A percentile compares a stretch with the other conserved stretches of the same genome.
Evolutionary conservation across 2,329 filamentous ascomycete genomes (phyloP).

Genomic region (Escovopsis sp.): DNA sequence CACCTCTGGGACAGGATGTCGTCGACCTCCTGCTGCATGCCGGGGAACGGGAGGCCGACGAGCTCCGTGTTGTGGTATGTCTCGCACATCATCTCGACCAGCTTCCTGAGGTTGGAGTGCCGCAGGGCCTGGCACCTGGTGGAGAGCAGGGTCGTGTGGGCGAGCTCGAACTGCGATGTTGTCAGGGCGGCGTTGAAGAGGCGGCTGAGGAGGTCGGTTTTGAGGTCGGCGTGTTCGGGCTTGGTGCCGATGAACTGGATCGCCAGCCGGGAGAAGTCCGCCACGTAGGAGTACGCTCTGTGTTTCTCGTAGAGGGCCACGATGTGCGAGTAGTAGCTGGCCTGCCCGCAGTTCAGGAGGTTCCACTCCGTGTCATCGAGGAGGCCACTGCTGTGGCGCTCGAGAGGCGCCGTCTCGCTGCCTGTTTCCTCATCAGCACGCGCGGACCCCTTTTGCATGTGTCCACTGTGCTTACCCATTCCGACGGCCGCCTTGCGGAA

Average conservation of each 20-base stretch:
- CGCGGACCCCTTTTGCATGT: not conserved
- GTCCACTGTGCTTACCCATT: conserved; percentile 46
- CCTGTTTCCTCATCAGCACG: conserved; percentile 18
- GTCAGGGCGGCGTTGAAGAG: conserved; percentile 72
- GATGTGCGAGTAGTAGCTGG: conserved; percentile 78
- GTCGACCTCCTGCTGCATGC: conserved; percentile 66
- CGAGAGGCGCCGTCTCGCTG: conserved; percentile 28
- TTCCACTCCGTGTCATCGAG: conserved; percentile 64
- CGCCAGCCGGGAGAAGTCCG: conserved; percentile 67
- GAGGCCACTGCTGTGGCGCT: conserved; percentile 47
- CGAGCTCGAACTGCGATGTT: conserved; percentile 66
- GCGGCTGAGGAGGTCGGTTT: conserved; percentile 62
- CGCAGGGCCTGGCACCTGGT: conserved; percentile 61
- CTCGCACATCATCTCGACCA: conserved; percentile 57
- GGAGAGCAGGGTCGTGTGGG: conserved; percentile 63
- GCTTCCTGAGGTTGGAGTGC: conserved; percentile 52
- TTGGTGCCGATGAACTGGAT: conserved; percentile 42
- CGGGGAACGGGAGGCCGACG: conserved; percentile 63
- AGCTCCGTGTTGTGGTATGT: conserved; percentile 51
- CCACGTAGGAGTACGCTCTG: conserved; percentile 63
- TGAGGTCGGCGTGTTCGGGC: conserved; percentile 26
- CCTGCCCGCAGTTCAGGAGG: conserved; percentile 54
- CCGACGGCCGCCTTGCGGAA: conserved; percentile 76
- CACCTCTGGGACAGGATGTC: conserved; percentile 60
- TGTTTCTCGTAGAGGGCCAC: conserved; percentile 66